Evolutionary conservation across 805 yeast genomes (phyloP).

Genomic region (Teunomyces pallodes): DNA sequence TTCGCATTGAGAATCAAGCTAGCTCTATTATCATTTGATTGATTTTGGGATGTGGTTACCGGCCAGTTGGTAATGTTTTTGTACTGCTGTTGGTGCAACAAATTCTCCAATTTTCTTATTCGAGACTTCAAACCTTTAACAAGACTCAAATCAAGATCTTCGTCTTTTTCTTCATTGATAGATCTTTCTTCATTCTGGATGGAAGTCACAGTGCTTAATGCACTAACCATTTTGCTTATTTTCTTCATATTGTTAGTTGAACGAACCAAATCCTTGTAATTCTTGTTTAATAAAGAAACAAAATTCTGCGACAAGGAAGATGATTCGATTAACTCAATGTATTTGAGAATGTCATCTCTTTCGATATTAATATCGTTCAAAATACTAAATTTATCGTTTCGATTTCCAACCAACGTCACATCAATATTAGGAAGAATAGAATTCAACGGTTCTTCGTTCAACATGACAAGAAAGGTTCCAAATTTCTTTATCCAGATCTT

Average conservation of each 20-base stretch:
- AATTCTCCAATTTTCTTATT: conserved; percentile 71
- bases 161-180: conserved; percentile 13
- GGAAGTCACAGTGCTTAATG: conserved; percentile 29
- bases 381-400: conserved; percentile 23
- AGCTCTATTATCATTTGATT: conserved; percentile 10
- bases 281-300: conserved; percentile 39
- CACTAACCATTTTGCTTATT: conserved; percentile 29
- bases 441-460: conserved; percentile 15
- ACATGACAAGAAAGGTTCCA: conserved; percentile 36
- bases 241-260: conserved; percentile 37
- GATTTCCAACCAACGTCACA: conserved; percentile 35
- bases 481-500: conserved; percentile 65
- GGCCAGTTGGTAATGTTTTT: conserved; percentile 51
- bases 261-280: conserved; percentile 44
- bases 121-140: conserved; percentile 66
- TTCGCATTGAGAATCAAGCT: conserved; percentile 19
- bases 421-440: conserved; percentile 30
- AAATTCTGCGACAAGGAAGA: conserved; percentile 31
- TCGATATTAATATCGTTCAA: conserved; percentile 34
- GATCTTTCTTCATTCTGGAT: conserved; percentile 15
- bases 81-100: conserved; percentile 72
- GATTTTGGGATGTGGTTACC: conserved; percentile 21
- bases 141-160: conserved; percentile 36
- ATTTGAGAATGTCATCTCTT: conserved; percentile 31
- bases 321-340: conserved; percentile 24